These are phyloP conservation scores for Krasilnikovozyma curviuscula DNA, from an alignment of 768 basidiomycete species.

Conservation along the genomic window DNA sequence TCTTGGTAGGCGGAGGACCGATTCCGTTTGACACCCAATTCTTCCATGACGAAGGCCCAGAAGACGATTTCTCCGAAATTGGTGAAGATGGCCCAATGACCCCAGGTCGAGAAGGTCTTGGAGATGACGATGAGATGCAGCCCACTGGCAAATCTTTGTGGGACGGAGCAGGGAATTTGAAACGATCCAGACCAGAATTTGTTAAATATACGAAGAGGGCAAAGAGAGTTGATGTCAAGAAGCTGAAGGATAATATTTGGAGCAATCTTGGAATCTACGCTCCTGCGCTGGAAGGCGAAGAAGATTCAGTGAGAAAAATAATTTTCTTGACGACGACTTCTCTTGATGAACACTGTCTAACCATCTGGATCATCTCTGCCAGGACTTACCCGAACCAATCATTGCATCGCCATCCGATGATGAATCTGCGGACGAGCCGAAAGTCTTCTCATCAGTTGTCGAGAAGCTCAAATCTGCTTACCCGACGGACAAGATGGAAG, in stretches of 20 bases:
- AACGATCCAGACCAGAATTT: slow-evolving; percentile 63
- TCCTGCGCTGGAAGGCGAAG: slow-evolving; percentile 25
- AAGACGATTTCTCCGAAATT: slow-evolving; percentile 45
- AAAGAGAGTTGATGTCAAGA: slow-evolving; percentile 88
- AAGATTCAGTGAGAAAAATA: background rate
- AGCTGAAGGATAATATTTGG: slow-evolving; percentile 97
- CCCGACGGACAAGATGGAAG: slow-evolving; percentile 83
- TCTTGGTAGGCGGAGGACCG: slow-evolving; percentile 17
- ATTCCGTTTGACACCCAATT: slow-evolving; percentile 88
- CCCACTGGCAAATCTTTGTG: no score
- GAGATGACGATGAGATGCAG: slow-evolving; percentile 5
- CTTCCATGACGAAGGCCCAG: slow-evolving; percentile 72
- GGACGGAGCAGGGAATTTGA: slow-evolving; percentile 52
- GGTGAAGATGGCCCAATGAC: slow-evolving; percentile 88
- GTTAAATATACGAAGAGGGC: slow-evolving; percentile 91
- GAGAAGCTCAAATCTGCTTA: slow-evolving; percentile 60
- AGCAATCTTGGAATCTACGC: slow-evolving; percentile 64
- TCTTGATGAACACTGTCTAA: background rate
- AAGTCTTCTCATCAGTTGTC: slow-evolving; percentile 43
- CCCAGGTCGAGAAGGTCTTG: no score
- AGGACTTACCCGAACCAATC: background rate
- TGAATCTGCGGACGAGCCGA: slow-evolving; percentile 9
- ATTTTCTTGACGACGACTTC: background rate
- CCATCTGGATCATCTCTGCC: background rate
- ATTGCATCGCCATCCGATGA: slow-evolving; percentile 9